These are phyloP conservation scores for Plantago elongata DNA, from an alignment of 257 asterid species.

Conservation along the genomic window DNA sequence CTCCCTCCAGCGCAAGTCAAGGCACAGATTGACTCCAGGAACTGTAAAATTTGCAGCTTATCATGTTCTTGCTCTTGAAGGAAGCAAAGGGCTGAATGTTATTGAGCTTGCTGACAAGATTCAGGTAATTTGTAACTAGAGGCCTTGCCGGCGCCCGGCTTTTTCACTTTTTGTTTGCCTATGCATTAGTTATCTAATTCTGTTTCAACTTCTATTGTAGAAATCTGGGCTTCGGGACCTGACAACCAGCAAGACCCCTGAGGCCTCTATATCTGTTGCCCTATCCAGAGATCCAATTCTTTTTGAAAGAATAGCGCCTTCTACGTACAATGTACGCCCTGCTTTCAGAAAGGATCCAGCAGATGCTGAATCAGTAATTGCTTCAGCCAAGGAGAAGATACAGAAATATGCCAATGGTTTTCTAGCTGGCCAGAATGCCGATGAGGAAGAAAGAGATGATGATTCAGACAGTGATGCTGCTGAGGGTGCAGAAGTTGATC, in stretches of 20 bases:
- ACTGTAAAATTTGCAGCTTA: constrained; percentile 99
- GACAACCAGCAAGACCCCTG: constrained; percentile 97
- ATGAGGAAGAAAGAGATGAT: constrained; percentile 89
- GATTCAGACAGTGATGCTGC: constrained; percentile 90
- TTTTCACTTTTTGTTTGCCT: background rate
- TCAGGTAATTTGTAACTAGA: constrained; percentile 55
- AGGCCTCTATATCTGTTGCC: constrained; percentile 98
- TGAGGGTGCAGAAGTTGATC: constrained; percentile 83
- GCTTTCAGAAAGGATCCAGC: constrained; percentile 95
- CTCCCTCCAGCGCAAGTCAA: constrained; percentile 69
- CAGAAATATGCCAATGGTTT: constrained; percentile 81
- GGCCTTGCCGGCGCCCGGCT: constrained; percentile 7
- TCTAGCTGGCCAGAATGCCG: constrained; percentile 75
- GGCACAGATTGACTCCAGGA: constrained; percentile 97
- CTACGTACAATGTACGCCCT: constrained; percentile 88
- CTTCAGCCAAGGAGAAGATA: constrained; percentile 84
- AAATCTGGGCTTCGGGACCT: constrained; percentile 98
- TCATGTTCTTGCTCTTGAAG: constrained; percentile 98
- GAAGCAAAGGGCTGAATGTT: constrained; percentile 90
- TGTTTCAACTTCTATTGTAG: constrained; percentile 29
- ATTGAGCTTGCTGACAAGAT: constrained; percentile 94
- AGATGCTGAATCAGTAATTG: constrained; percentile 75
- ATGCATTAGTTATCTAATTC: constrained; percentile 16
- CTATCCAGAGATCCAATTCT: constrained; percentile 95
- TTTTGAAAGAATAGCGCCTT: constrained; percentile 96